Evolutionary conservation across 2,329 filamentous ascomycete genomes (phyloP), one percentile per base, ranked within the genome.

Genomic region (Stachybotrys elegans): DNA sequence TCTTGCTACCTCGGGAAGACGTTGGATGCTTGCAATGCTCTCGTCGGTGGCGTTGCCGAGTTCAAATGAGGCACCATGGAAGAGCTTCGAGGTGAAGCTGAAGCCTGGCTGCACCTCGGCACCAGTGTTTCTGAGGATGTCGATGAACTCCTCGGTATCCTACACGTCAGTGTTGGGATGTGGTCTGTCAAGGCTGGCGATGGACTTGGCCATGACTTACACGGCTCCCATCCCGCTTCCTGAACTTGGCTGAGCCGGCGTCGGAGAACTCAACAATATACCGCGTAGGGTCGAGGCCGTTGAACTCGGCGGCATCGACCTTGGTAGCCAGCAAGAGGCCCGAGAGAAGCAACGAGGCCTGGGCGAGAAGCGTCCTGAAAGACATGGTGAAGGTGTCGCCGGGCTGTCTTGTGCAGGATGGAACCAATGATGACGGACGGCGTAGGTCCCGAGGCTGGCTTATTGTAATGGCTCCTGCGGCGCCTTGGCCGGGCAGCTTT

Each of bases 41-140:
- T 47, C 29, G n/a, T 47, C 42, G 36, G 19, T 40, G 3, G 41
- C 45, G 25, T 43, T 43, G 25, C 20, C 29, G 29, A 47, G 14
- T 4, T 43, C 42, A 23, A 47, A 47, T 6, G 45, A 47, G 7
- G 37, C 42, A 11, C 45, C 45, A 6, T 37, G 45, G 23, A 47
- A 47, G 35, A 47, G 13, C 14, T 37, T 39, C 12, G 45, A 47
- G 12, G 43, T 22, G n/a, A 44, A 47, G 22, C 19, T 35, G 6
- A 43, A 34, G 13, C 35, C 36, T 5, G 45, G 45, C 9, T 21
- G 32, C 22, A 40, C 41, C 13, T 44, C 35, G 12, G 22, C 17
- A 4, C 41, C 45, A 8, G 35, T 21, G 13, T 47, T 36, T 34
- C 40, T n/a, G 22, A 43, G 41, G 8, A 20, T 40, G 12, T 38